A percentile compares a stretch with the other conserved stretches of the same genome.
These are phyloP conservation scores for Boletus bicolor DNA, from an alignment of 768 basidiomycete genomes.

Conservation along the genomic window DNA sequence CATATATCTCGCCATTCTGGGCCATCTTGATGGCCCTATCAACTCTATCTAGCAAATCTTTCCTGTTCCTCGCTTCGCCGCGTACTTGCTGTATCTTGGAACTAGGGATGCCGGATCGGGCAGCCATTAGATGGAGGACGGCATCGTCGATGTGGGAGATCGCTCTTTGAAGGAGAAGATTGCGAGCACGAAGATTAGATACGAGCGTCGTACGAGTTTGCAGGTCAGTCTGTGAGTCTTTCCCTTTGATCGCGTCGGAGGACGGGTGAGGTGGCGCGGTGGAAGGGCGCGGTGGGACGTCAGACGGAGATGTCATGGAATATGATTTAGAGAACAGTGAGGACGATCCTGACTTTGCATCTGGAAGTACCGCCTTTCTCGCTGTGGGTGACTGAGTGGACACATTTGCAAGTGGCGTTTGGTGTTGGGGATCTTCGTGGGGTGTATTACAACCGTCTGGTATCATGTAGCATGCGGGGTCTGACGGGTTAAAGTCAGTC, in stretches of 20 bases:
- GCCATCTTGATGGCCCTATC: slow-evolving; percentile 32
- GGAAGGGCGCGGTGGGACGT: slow-evolving; percentile 24
- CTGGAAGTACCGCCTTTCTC: slow-evolving; percentile 8
- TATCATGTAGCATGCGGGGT: slow-evolving; percentile 32
- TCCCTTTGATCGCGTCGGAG: slow-evolving; percentile 11
- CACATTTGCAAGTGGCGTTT: slow-evolving; percentile 18
- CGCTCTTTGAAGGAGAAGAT: slow-evolving; percentile 31
- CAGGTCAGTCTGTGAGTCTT: slow-evolving; percentile 8
- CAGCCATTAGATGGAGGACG: slow-evolving; percentile 29
- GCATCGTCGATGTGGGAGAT: slow-evolving; percentile 33
- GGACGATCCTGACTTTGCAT: slow-evolving; percentile 5
- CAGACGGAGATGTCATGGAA: slow-evolving; percentile 10
- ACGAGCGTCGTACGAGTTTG: slow-evolving; percentile 22
- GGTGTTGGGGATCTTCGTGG: slow-evolving; percentile 9
- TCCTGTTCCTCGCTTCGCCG: slow-evolving; percentile 30
- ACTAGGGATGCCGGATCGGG: slow-evolving; percentile 31
- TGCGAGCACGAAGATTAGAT: slow-evolving; percentile 29
- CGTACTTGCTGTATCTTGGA: slow-evolving; percentile 31
- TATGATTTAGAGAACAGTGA: neutral
- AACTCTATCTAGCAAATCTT: slow-evolving; percentile 29
- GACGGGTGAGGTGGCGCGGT: slow-evolving; percentile 27
- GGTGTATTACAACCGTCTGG: slow-evolving; percentile 14
- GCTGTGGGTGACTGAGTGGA: slow-evolving; percentile 12
- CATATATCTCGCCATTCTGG: slow-evolving; percentile 13
- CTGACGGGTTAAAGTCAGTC: slow-evolving; percentile 1